Percentiles rank a stretch among this genome's conserved stretches.
Evolutionary conservation across 1,284 basidiomycete genomes (phyloP).

Genomic region (Microbotryum violaceum): DNA sequence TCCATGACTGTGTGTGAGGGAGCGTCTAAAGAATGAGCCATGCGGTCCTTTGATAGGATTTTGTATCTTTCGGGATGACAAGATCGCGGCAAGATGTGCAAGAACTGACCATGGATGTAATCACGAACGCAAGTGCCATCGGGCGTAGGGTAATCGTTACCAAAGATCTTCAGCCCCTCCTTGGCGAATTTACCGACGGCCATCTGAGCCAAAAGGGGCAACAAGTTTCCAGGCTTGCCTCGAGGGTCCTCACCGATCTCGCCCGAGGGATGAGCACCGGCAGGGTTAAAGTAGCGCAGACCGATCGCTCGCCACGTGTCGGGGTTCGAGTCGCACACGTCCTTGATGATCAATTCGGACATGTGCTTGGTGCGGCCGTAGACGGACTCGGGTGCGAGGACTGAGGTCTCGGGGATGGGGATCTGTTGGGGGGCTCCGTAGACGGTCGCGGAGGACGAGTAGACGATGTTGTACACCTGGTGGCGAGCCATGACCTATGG

Average conservation of each 20-base stretch:
- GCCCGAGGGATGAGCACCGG: constrained; percentile 80
- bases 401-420: constrained; percentile 89
- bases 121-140: constrained; percentile 97
- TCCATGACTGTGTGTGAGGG: constrained; percentile 59
- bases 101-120: constrained; percentile 66
- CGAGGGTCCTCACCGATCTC: constrained; percentile 91
- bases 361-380: constrained; percentile 96
- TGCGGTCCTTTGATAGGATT: not conserved
- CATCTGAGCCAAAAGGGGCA: constrained; percentile 92
- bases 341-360: constrained; percentile 83
- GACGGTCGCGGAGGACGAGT: constrained; percentile 98
- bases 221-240: constrained; percentile 88
- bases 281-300: constrained; percentile 82
- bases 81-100: not conserved
- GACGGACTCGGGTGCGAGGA: constrained; percentile 78
- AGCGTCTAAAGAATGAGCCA: not conserved
- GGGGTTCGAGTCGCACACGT: constrained; percentile 72
- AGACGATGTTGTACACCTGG: constrained; percentile 78
- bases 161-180: constrained; percentile 80
- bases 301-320: constrained; percentile 69
- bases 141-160: constrained; percentile 92
- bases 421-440: constrained; percentile 89
- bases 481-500: constrained; percentile 72
- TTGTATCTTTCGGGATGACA: not conserved
- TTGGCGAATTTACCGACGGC: constrained; percentile 82